These are phyloP conservation scores for Ammopiptanthus mongolicus DNA, from an alignment of 306 rosid genomes.

Conservation along the genomic window DNA sequence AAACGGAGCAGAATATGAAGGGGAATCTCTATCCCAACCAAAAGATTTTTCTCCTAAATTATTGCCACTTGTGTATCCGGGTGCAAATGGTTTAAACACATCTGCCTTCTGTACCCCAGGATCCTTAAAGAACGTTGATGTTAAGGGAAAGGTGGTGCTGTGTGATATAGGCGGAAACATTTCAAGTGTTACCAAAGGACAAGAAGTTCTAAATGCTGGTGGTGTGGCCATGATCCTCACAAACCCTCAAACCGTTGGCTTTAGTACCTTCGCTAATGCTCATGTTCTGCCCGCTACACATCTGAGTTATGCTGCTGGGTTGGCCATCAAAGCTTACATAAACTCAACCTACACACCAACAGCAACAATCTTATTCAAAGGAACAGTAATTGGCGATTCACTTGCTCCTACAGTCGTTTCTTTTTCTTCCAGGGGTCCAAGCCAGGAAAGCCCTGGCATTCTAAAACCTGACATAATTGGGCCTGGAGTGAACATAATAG, in stretches of 20 bases:
- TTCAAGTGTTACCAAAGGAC: background rate
- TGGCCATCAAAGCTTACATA: constrained; percentile 34
- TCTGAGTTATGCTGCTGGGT: constrained; percentile 31
- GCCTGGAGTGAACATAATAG: constrained; percentile 50
- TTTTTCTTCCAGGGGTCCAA: constrained; percentile 68
- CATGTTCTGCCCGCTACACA: constrained; percentile 45
- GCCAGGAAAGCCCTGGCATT: constrained; percentile 36
- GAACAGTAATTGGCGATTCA: constrained; percentile 43
- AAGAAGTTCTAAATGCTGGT: constrained; percentile 34
- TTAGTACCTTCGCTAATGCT: constrained; percentile 12
- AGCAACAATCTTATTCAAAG: constrained; percentile 37
- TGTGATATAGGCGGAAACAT: constrained; percentile 36
- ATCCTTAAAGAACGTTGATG: constrained; percentile 17
- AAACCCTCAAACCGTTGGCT: constrained; percentile 4
- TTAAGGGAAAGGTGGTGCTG: constrained; percentile 46
- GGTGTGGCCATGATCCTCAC: constrained; percentile 50
- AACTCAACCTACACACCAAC: constrained; percentile 33
- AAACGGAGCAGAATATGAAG: constrained; percentile 38
- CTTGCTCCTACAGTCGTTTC: constrained; percentile 32
- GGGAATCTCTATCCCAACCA: constrained; percentile 39
- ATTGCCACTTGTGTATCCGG: constrained; percentile 45
- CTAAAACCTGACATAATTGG: constrained; percentile 58
- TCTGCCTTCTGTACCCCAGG: constrained; percentile 20
- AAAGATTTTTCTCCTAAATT: constrained; percentile 8
- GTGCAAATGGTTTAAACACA: constrained; percentile 11